A percentile compares a stretch with the other conserved stretches of the same genome.
phyloP scores from a whole-genome alignment of 495 filamentous ascomycete genomes.

The Wilcoxina mikolae region DNA sequence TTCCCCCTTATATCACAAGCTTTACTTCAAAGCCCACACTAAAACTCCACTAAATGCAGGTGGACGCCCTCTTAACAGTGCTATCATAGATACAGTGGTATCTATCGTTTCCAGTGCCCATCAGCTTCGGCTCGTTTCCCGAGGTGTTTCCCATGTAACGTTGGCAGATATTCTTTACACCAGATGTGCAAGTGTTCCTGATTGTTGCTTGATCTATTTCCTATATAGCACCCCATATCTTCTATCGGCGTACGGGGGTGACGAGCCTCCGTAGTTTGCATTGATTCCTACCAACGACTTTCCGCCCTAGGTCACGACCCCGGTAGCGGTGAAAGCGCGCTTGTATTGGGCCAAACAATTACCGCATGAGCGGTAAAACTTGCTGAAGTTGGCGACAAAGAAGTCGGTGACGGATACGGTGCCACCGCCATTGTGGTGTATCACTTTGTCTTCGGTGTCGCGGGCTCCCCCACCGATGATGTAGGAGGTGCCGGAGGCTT shows the following conservation, averaged over 20 bases:
- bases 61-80: conserved; percentile 12
- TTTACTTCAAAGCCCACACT: background rate
- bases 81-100: conserved; percentile 18
- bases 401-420: conserved; percentile 45
- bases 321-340: conserved; percentile 37
- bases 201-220: conserved; percentile 21
- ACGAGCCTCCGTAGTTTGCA: conserved; percentile 15
- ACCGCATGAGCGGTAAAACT: conserved; percentile 39
- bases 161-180: conserved; percentile 17
- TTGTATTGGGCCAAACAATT: conserved; percentile 32
- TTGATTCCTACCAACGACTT: conserved; percentile 33
- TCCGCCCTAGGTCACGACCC: conserved; percentile 37
- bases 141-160: conserved; percentile 16
- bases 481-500: conserved; percentile 27
- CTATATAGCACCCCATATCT: background rate
- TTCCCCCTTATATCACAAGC: too few relatives aligned
- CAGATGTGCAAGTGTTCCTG: conserved; percentile 20
- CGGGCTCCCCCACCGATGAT: conserved; percentile 46
- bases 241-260: background rate
- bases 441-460: conserved; percentile 43
- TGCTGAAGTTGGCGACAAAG: conserved; percentile 36
- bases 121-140: conserved; percentile 16
- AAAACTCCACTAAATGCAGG: conserved; percentile 3
- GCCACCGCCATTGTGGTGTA: conserved; percentile 50
- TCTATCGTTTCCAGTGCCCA: conserved; percentile 19